phyloP scores from a whole-genome alignment of 169 alveolate genomes.

The Amoebophrya sp. region DNA sequence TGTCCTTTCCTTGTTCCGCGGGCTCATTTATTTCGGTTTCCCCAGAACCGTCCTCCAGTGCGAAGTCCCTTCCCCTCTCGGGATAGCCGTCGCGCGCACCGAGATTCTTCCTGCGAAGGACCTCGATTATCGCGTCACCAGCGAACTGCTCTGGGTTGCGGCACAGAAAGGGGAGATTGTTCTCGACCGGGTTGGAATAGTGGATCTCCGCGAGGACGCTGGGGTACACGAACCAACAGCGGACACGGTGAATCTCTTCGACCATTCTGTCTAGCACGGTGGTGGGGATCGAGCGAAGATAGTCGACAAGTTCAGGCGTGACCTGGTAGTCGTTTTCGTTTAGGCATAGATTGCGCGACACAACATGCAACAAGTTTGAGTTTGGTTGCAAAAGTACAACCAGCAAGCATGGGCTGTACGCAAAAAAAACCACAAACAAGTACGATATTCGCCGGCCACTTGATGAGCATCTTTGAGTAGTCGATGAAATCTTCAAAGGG shows the following conservation, averaged over 20 bases:
- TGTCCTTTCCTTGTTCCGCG: neutral
- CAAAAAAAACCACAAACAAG: too few species aligned
- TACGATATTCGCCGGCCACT: too few species aligned
- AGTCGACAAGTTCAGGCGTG: neutral
- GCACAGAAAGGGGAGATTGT: slow-evolving; percentile 1
- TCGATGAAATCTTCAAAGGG: slow-evolving; percentile 7
- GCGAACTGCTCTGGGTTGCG: neutral
- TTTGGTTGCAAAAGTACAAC: too few species aligned
- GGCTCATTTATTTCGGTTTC: too few species aligned
- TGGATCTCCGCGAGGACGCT: neutral
- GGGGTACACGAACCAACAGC: slow-evolving; percentile 23
- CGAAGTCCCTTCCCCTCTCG: too few species aligned
- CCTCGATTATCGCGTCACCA: neutral
- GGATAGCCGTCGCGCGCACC: neutral
- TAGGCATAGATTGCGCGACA: too few species aligned
- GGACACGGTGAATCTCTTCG: neutral
- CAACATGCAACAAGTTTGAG: too few species aligned
- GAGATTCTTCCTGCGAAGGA: neutral
- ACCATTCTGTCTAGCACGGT: neutral
- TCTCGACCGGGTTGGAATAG: neutral
- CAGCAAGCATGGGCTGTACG: too few species aligned
- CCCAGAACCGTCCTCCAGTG: too few species aligned
- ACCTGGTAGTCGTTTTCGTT: too few species aligned
- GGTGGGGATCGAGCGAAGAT: neutral
- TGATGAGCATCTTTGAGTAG: neutral